Percentiles rank a stretch among this genome's conserved stretches.
phyloP scores from a whole-genome alignment of 179 eudicot species.

The Corrigiola litoralis region DNA sequence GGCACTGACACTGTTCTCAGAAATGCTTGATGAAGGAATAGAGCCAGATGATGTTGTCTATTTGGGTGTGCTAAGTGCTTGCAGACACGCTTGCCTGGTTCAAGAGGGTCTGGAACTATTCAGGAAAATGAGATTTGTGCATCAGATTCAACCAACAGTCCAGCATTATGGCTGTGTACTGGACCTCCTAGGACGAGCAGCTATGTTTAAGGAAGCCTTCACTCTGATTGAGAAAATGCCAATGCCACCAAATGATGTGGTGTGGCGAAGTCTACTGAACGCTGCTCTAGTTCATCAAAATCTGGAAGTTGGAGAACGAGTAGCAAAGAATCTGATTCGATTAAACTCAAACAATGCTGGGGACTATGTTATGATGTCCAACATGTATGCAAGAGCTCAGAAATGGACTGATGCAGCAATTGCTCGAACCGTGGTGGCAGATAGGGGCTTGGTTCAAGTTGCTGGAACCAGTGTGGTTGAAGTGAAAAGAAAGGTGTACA shows the following conservation, averaged over 20 bases:
- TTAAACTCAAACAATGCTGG: slow-evolving; percentile 36
- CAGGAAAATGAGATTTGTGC: slow-evolving; percentile 45
- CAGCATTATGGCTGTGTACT: slow-evolving; percentile 80
- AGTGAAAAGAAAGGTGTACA: slow-evolving; percentile 44
- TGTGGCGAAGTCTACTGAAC: slow-evolving; percentile 66
- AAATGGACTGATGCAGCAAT: slow-evolving; percentile 54
- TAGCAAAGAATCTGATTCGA: slow-evolving; percentile 34
- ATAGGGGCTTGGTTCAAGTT: slow-evolving; percentile 36
- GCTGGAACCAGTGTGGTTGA: slow-evolving; percentile 55
- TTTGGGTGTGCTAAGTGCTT: slow-evolving; percentile 65
- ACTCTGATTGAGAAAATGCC: slow-evolving; percentile 52
- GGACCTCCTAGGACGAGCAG: slow-evolving; percentile 69
- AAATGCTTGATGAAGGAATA: slow-evolving; percentile 63
- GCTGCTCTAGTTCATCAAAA: slow-evolving; percentile 51
- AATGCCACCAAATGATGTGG: slow-evolving; percentile 56
- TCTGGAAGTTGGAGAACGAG: slow-evolving; percentile 51
- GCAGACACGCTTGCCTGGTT: slow-evolving; percentile 63
- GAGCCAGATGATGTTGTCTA: slow-evolving; percentile 64
- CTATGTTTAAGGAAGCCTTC: slow-evolving; percentile 50
- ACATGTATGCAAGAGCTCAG: slow-evolving; percentile 57
- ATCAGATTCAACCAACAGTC: slow-evolving; percentile 49
- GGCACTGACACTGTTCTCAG: slow-evolving; percentile 45
- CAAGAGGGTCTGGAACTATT: slow-evolving; percentile 46
- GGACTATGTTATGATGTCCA: slow-evolving; percentile 52
- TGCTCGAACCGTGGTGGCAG: slow-evolving; percentile 37